Evolutionary conservation across 2,329 filamentous ascomycete species (phyloP), one percentile per base, ranked within the genome.

Genomic region (Neopestalotiopsis rosae): DNA sequence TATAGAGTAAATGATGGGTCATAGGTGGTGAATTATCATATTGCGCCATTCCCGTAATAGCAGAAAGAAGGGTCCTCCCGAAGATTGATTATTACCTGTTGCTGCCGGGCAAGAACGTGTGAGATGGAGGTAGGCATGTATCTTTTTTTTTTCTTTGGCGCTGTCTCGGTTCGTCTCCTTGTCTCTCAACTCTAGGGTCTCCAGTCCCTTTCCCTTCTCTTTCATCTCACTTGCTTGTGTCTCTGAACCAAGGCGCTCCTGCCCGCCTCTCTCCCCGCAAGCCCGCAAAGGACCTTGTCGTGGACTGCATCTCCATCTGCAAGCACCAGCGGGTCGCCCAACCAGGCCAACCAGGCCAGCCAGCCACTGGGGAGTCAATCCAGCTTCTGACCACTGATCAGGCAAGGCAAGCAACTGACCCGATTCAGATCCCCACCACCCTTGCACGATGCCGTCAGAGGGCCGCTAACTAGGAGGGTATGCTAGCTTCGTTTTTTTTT

Each of bases 361-460:
- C 38, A 64, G 61, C 61, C 34, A 64, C 40, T 64, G 61, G 61
- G 42, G 13, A 52, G 32, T 17, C 42, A 61, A 20, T 14, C 40
- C 61, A 64, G 38, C 61, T 45, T 28, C 61, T 49, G 61, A 45
- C 61, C 34, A 62, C 30, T 64, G 30, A 49, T 28, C 61, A 24
- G 40, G 38, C 40, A 28, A 13, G 17, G 61, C 61, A 52, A 64
- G 61, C 61, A 24, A 64, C 14, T 49, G 61, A 64, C 61, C 42
- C 61, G 61, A 32, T 38, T 32, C 61, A 45, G n/a, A 20, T 30
- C 38, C 40, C 61, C 17, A 24, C 61, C 61, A 64, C 12, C 61
- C 61, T 45, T 20, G 61, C 61, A 49, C 38, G 42, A 64, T 64
- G 40, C 61, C 61, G 61, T 64, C 61, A 64, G 61, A 45, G 61